Evolutionary conservation across 2,329 filamentous ascomycete species (phyloP).

Genomic region (Scolecobasidium constrictum): DNA sequence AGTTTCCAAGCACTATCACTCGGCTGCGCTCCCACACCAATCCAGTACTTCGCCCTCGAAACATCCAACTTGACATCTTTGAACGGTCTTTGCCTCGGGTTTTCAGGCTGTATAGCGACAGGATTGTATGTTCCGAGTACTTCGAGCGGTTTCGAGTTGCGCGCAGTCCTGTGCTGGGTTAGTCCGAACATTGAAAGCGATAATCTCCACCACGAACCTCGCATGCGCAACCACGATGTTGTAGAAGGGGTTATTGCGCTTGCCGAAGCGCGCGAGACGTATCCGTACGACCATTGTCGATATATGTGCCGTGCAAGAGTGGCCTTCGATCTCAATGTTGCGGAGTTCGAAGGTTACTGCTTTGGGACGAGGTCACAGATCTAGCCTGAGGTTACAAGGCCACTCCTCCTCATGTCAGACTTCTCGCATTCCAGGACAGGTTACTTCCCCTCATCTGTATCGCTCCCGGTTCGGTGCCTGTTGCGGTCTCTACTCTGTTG

Average conservation of each 20-base stretch:
- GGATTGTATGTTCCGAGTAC: conserved; percentile 65
- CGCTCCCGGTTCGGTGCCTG: no score
- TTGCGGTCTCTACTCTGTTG: no score
- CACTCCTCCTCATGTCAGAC: no score
- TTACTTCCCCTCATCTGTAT: no score
- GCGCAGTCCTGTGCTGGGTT: conserved; percentile 54
- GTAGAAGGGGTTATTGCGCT: conserved; percentile 80
- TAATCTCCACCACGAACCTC: conserved; percentile 46
- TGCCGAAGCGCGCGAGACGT: conserved; percentile 86
- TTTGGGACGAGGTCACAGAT: no score
- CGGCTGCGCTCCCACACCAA: conserved; percentile 92
- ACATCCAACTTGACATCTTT: conserved; percentile 88
- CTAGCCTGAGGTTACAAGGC: no score
- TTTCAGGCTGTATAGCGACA: conserved; percentile 39
- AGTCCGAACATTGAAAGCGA: neutral
- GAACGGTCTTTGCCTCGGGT: conserved; percentile 50
- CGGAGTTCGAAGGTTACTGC: no score
- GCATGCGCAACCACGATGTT: conserved; percentile 96
- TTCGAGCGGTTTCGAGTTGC: conserved; percentile 82
- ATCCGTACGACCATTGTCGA: conserved; percentile 84
- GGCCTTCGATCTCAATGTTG: no score
- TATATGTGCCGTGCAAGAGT: no score
- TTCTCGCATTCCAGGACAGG: no score
- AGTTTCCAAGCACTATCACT: conserved; percentile 52
- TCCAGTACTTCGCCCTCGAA: conserved; percentile 80